Evolutionary conservation across 1,284 basidiomycete genomes (phyloP).

Genomic region (Neonothopanus nambi): DNA sequence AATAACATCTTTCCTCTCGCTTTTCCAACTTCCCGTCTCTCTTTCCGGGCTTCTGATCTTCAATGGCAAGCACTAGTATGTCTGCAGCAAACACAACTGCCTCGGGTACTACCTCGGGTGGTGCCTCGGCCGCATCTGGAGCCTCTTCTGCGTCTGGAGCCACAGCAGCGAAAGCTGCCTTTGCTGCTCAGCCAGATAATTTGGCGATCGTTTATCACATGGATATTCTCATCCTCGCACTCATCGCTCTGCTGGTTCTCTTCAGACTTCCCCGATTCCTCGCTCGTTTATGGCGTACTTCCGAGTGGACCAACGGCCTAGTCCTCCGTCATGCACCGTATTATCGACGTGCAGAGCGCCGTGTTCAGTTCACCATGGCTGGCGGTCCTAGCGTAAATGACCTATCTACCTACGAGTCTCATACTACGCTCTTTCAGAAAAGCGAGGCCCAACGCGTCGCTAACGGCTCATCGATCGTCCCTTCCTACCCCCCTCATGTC

Average conservation of each 20-base stretch:
- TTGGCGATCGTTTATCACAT: constrained; percentile 35
- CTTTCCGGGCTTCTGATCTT: too few species aligned
- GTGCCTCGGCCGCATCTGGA: neutral
- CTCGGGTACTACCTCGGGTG: too few species aligned
- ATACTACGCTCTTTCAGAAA: constrained; percentile 27
- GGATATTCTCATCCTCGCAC: constrained; percentile 42
- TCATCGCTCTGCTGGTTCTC: constrained; percentile 39
- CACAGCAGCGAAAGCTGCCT: neutral
- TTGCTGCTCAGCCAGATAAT: neutral
- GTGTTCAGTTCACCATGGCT: constrained; percentile 4
- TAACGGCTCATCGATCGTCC: constrained; percentile 5
- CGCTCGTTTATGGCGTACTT: constrained; percentile 45
- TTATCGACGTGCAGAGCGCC: constrained; percentile 18
- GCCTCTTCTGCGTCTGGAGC: neutral
- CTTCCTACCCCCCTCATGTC: constrained; percentile 47
- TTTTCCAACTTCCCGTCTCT: too few species aligned
- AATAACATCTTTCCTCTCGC: too few species aligned
- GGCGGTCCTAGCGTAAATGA: neutral
- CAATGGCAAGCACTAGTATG: too few species aligned
- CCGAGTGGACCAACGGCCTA: constrained; percentile 46
- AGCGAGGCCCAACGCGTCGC: constrained; percentile 8
- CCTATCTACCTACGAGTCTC: constrained; percentile 33
- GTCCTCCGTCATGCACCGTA: constrained; percentile 36
- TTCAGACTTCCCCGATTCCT: constrained; percentile 46
- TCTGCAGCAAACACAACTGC: too few species aligned